A percentile compares a stretch with the other conserved stretches of the same genome.
Conservation (phyloP, 306 rosid species). For the Datisca glomerata region DNA sequence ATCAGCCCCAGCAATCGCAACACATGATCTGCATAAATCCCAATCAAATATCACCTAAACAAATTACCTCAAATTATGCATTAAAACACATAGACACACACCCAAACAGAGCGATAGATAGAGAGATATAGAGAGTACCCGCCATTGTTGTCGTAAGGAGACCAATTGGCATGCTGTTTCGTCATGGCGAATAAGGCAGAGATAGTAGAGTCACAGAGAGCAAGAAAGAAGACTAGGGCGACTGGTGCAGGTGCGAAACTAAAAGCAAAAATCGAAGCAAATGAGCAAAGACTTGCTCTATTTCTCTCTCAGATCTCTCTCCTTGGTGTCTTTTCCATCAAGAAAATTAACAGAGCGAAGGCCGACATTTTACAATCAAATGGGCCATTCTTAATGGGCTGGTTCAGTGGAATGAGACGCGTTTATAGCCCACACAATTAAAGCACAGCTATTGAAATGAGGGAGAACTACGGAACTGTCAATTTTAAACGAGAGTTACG, state of each 20-base stretch:
- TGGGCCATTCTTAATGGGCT: too few species aligned
- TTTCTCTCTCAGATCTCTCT: neutral
- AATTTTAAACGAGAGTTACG: too few species aligned
- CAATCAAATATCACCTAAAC: neutral
- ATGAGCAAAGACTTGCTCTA: neutral
- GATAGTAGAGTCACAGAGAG: constrained; percentile 5
- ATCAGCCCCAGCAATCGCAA: constrained; percentile 92
- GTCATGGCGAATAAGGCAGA: constrained; percentile 34
- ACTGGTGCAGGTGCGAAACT: too few species aligned
- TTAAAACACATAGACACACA: neutral
- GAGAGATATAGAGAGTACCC: constrained; percentile 35
- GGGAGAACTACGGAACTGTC: too few species aligned
- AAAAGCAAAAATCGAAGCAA: too few species aligned
- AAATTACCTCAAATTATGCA: neutral
- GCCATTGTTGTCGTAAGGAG: constrained; percentile 96
- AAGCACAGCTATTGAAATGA: too few species aligned
- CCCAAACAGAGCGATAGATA: neutral
- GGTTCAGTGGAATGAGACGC: too few species aligned
- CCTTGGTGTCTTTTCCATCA: constrained; percentile 39
- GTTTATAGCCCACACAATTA: too few species aligned
- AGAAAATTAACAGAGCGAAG: too few species aligned
- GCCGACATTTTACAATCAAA: too few species aligned
- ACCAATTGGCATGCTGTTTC: constrained; percentile 81
- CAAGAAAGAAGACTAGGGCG: constrained; percentile 14
- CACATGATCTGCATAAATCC: constrained; percentile 54